A percentile compares a stretch with the other conserved stretches of the same genome.
Evolutionary conservation across 176 grass and related monocot species (phyloP).

Genomic region (Alloteropsis semialata): DNA sequence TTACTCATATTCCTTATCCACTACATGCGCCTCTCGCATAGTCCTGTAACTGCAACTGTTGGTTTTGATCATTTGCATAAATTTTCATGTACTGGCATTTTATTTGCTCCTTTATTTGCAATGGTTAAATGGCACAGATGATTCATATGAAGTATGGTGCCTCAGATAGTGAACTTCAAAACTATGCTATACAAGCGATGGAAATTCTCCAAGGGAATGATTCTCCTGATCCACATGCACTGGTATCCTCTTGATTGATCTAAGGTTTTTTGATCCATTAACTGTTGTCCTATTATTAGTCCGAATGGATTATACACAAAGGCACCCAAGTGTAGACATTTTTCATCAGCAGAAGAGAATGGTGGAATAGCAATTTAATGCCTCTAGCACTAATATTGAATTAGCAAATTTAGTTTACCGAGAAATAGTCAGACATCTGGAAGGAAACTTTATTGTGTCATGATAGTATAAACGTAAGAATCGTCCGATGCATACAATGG

Average conservation of each 20-base stretch:
- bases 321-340: background rate
- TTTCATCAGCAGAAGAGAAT: background rate
- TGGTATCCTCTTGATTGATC: slow-evolving; percentile 50
- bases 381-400: background rate
- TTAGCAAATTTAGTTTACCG: slow-evolving; percentile 21
- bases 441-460: slow-evolving; percentile 21
- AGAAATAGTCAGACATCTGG: slow-evolving; percentile 3
- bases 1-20: background rate
- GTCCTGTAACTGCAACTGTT: background rate
- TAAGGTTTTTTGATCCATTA: slow-evolving; percentile 4
- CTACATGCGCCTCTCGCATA: background rate
- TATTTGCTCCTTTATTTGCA: background rate
- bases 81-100: background rate
- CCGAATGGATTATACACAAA: background rate
- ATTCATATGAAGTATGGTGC: slow-evolving; percentile 84
- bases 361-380: background rate
- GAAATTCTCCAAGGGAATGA: slow-evolving; percentile 87
- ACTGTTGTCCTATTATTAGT: background rate
- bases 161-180: slow-evolving; percentile 80
- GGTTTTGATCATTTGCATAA: background rate
- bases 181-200: slow-evolving; percentile 67
- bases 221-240: slow-evolving; percentile 72
- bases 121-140: slow-evolving; percentile 48
- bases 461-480: background rate
- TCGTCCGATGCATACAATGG: background rate